Percentiles rank a stretch among this genome's conserved stretches.
Conservation (phyloP, 2,329 filamentous ascomycete genomes). For the Dothideomycetidae sp. region DNA sequence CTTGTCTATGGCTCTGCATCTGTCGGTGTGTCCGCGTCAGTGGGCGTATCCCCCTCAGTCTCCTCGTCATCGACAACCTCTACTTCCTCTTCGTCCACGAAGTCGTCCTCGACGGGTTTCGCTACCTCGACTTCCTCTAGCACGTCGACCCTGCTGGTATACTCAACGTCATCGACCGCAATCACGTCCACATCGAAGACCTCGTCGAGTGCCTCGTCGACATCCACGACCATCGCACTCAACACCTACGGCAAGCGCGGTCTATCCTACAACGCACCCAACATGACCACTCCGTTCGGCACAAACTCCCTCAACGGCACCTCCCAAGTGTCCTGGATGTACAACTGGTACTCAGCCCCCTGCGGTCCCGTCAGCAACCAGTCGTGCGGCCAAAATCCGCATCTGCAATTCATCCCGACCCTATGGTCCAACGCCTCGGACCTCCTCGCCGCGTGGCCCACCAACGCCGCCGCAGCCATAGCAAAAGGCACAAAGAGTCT, state of each 20-base stretch:
- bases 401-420: slow-evolving; percentile 17
- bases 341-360: slow-evolving; percentile 16
- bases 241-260: slow-evolving; percentile 40
- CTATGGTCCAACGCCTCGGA: slow-evolving; percentile 16
- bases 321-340: slow-evolving; percentile 17
- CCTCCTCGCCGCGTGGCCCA: slow-evolving; percentile 14
- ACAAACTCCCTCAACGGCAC: slow-evolving; percentile 13
- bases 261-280: slow-evolving; percentile 47
- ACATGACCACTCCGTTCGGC: slow-evolving; percentile 36
- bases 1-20: too few species aligned
- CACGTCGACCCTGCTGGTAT: neutral
- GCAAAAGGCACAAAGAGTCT: slow-evolving; percentile 32
- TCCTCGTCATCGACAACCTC: too few species aligned
- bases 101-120: neutral
- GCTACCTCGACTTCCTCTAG: neutral
- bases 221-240: neutral
- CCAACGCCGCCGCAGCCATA: slow-evolving; percentile 15
- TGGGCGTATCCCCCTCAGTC: too few species aligned
- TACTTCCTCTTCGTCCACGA: too few species aligned
- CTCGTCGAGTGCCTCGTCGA: neutral
- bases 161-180: neutral
- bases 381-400: slow-evolving; percentile 15
- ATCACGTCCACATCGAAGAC: neutral
- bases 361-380: slow-evolving; percentile 5
- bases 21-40: too few species aligned